Base-by-base conservation (phyloP, 805 yeast genomes). In the Cyberlindnera subsufficiens region DNA sequence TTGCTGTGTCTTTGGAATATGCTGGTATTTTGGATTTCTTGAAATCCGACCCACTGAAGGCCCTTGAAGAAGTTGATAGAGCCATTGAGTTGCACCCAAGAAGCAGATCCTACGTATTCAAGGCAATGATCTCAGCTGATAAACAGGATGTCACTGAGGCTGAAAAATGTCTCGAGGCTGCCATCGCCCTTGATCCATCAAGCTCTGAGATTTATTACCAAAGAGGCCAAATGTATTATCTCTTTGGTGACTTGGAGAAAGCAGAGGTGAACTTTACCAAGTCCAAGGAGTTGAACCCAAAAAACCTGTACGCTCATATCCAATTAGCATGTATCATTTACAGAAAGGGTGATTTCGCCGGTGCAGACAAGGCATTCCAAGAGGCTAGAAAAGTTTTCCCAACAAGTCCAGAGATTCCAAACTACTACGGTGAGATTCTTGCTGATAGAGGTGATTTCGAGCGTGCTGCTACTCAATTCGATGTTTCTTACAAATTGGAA, bases 351-450 rank as follows among this genome's bases (percentile, higher is more conserved):
- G 59, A 62, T 35, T 63, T 71, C 42, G 73, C 68, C 31, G 77
- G 72, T 40, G 80, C 91, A 53, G 82, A 78, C 60, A 72, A 75
- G 51, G 67, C 75, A 45, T 88, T 88, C 67, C 73, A 75, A 47
- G 80, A 75, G 47, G 88, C 91, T 31, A 79, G 77, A 58, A 71
- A 74, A 63, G 74, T 74, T 63, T 87, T 87, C 77, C 90, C 96
- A 54, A 77, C 90, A 19, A 76, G 85, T 41, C 87, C 98, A 43
- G 96, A 88, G 65, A 84, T 89, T 55, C 95, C 93, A 69, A 90
- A 88, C 71, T 93, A 89, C 67, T 89, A 82, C 61, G 99, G 98
- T 59, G 99, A 93, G 70, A 82, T 91, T 39, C 74, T 91, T 57
- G 81, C 86, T 49, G 97, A 91, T 62, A 75, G 75, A 56, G 84